These are phyloP conservation scores for Phytophthora constricta DNA, from an alignment of 352 stramenopile species.

Conservation along the genomic window DNA sequence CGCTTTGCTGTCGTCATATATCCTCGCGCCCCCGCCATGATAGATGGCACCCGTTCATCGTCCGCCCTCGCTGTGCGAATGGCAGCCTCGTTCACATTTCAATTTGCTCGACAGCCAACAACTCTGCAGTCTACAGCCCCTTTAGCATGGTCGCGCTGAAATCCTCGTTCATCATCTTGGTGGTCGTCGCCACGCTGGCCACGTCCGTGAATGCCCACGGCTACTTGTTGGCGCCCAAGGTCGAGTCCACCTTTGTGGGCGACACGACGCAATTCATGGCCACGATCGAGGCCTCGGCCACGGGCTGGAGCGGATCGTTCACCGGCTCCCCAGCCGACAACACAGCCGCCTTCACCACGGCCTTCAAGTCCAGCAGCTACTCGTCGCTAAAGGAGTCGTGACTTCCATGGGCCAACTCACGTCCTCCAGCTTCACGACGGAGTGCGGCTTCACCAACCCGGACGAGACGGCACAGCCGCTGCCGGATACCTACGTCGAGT, in stretches of 20 bases:
- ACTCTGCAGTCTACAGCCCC: neutral
- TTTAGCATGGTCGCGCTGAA: conserved; percentile 17
- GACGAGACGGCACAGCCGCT: conserved; percentile 27
- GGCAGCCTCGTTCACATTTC: conserved; percentile 7
- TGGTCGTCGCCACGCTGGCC: conserved; percentile 12
- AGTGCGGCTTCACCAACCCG: conserved; percentile 37
- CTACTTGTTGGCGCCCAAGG: conserved; percentile 36
- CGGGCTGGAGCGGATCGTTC: conserved; percentile 33
- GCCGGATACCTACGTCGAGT: conserved; percentile 31
- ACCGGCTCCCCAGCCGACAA: conserved; percentile 34
- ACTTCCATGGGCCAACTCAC: conserved; percentile 29
- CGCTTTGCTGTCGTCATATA: conserved; percentile 18
- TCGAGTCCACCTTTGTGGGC: conserved; percentile 28
- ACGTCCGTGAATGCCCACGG: conserved; percentile 29
- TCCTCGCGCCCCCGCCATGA: conserved; percentile 2
- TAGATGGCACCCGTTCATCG: neutral
- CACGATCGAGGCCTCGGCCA: conserved; percentile 31
- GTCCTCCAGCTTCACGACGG: conserved; percentile 20
- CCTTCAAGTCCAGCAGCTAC: conserved; percentile 27
- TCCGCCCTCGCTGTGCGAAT: neutral
- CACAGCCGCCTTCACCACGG: conserved; percentile 35
- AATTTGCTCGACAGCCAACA: conserved; percentile 5
- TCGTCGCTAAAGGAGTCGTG: conserved; percentile 31
- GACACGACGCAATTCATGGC: conserved; percentile 44
- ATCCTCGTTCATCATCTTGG: neutral